Base-by-base conservation (phyloP, 257 asterid genomes). In the Solanum neorickii region DNA sequence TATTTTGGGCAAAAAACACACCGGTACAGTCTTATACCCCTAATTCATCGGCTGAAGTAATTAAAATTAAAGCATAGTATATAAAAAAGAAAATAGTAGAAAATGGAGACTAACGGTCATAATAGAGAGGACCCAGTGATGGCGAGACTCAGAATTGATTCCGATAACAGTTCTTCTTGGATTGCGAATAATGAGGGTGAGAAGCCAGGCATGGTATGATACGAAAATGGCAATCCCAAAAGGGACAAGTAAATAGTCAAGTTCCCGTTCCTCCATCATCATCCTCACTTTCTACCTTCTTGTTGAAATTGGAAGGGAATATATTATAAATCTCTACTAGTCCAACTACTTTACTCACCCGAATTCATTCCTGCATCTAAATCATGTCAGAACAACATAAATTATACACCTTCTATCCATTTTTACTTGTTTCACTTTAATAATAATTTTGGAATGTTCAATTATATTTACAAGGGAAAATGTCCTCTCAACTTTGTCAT, bases 141-240 rank as follows among this genome's bases (percentile, higher is more conserved):
- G 94, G 83, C 98, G 97, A 89, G 93, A 90, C 89, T 96, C 93
- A 37, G 97, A 87, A 89, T 94, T 96, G 44, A 94, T 92, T 3
- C 97, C 98, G 65, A 96, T 91, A 60, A 93, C 96, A 9, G 98
- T 94, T 90, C 92, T 90, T 66, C 68, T 89, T 6, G 98, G 98
- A 65, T 86, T 35, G 16, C 88, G 87, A 7, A 83, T n/a, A 0
- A 94, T 91, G 87, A 92, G 90, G 88, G 52, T 88, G 56, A 94
- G 91, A 88, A 94, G 98, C 98, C 98, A 96, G 3, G 88, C 73
- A 88, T 96, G 98, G 82, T 96, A 96, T 5, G 78, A 62, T 69
- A 91, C 8, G 56, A 96, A 35, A 21, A 94, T 52, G 14, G 87
- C 91, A 93, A 94, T 66, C 20, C 98, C 98, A 85, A 93, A 42